Evolutionary conservation across 2,329 filamentous ascomycete species (phyloP).

Genomic region (Xylariaceae sp.): DNA sequence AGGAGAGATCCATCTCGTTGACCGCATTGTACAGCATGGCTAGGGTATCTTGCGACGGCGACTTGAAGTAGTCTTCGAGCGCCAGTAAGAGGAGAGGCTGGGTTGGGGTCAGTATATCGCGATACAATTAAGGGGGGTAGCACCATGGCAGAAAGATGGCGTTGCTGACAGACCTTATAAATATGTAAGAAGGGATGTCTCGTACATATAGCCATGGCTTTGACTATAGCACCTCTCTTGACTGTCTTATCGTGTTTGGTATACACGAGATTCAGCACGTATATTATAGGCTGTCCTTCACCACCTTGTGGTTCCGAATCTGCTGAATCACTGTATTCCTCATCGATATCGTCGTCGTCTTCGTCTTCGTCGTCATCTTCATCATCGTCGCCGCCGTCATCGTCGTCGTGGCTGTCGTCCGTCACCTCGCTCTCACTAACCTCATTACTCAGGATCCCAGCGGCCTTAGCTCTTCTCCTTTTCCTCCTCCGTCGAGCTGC

Average conservation of each 20-base stretch:
- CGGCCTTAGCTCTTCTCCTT: constrained; percentile 46
- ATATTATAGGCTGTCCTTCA: constrained; percentile 88
- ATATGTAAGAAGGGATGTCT: constrained; percentile 96
- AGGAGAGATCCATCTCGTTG: constrained; percentile 92
- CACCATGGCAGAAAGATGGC: constrained; percentile 4
- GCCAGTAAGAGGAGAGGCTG: constrained; percentile 84
- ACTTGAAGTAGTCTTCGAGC: constrained; percentile 94
- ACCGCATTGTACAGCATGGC: constrained; percentile 85
- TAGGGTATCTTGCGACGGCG: constrained; percentile 80
- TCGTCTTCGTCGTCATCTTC: constrained; percentile 40
- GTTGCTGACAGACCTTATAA: constrained; percentile 66
- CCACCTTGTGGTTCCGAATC: constrained; percentile 62
- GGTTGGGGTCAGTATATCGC: constrained; percentile 16
- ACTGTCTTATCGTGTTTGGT: constrained; percentile 93
- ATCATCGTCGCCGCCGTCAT: constrained; percentile 44
- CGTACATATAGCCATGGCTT: constrained; percentile 98
- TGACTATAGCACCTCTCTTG: constrained; percentile 90
- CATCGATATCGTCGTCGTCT: constrained; percentile 40
- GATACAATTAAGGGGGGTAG: neutral
- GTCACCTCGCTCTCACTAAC: constrained; percentile 39
- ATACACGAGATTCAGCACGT: constrained; percentile 95
- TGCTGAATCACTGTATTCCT: constrained; percentile 38
- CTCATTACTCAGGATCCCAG: constrained; percentile 44
- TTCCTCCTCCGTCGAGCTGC: constrained; percentile 46
- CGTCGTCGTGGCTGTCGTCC: constrained; percentile 38